A percentile compares a stretch with the other conserved stretches of the same genome.
Conservation (phyloP, 208 protist species). For the Wallacemonas sp. region DNA sequence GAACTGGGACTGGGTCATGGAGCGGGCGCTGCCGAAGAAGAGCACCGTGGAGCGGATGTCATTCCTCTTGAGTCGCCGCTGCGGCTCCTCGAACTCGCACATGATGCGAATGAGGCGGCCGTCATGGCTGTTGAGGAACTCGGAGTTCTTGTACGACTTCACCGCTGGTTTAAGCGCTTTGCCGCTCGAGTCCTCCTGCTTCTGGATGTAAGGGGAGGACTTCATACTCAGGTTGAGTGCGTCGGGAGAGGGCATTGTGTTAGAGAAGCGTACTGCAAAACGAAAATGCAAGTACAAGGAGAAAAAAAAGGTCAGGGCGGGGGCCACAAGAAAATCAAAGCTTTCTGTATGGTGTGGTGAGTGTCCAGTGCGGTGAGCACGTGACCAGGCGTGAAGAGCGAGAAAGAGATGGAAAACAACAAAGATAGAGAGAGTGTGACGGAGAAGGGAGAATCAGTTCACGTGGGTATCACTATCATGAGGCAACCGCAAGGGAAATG, state of each 20-base stretch:
- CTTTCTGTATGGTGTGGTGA: too few species aligned
- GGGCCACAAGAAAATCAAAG: constrained; percentile 18
- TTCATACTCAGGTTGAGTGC: constrained; percentile 22
- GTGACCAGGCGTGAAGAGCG: not conserved
- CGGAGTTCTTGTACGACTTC: constrained; percentile 90
- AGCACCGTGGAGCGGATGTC: constrained; percentile 87
- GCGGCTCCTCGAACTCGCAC: constrained; percentile 93
- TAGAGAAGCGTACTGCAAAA: too few species aligned
- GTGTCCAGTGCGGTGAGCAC: too few species aligned
- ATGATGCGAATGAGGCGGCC: constrained; percentile 89
- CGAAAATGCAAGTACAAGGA: not conserved
- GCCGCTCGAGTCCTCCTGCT: constrained; percentile 49
- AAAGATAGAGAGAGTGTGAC: constrained; percentile 6
- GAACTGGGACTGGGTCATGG: constrained; percentile 80
- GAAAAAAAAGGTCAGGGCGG: too few species aligned
- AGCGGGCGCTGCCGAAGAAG: constrained; percentile 92
- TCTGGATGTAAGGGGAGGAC: constrained; percentile 70
- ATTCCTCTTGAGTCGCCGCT: constrained; percentile 59
- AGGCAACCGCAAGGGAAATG: too few species aligned
- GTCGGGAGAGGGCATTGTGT: constrained; percentile 11
- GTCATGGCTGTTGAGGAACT: constrained; percentile 70
- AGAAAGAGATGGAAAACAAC: constrained; percentile 11
- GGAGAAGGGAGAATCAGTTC: constrained; percentile 7
- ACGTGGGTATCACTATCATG: too few species aligned
- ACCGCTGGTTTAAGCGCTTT: constrained; percentile 60